phyloP scores from a whole-genome alignment of 148 eudicot species.

The Chenopodium suecicum region DNA sequence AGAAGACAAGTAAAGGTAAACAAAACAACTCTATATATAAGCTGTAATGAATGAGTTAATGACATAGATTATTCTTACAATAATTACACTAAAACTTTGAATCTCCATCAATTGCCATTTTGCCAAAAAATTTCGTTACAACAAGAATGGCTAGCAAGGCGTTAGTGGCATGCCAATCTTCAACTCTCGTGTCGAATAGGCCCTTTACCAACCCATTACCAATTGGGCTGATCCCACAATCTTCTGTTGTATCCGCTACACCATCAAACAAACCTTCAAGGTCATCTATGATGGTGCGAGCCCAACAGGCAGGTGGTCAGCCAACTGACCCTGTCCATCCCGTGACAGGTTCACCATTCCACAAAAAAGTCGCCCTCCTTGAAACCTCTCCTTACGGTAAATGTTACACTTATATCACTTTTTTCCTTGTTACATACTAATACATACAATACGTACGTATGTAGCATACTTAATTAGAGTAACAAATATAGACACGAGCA shows the following conservation, averaged over 20 bases:
- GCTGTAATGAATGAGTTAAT: background rate
- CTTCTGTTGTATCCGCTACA: background rate
- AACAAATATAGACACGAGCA: no score
- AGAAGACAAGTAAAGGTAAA: no score
- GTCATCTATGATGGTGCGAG: background rate
- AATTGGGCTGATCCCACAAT: background rate
- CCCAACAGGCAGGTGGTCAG: background rate
- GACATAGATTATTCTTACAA: background rate
- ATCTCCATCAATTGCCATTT: background rate
- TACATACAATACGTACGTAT: no score
- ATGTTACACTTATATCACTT: background rate
- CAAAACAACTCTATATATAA: background rate
- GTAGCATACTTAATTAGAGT: no score
- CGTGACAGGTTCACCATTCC: background rate
- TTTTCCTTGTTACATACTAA: no score
- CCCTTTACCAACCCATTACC: background rate
- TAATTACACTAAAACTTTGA: background rate
- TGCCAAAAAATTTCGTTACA: background rate
- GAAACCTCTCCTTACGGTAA: background rate
- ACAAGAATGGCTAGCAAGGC: background rate
- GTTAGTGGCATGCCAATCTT: background rate
- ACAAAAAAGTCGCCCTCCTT: background rate
- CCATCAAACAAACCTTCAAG: background rate
- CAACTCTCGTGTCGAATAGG: background rate
- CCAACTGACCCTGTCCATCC: background rate